Percentiles rank a stretch among this genome's conserved stretches.
These are phyloP conservation scores for Pogostemon cablin DNA, from an alignment of 257 asterid species.

Conservation along the genomic window DNA sequence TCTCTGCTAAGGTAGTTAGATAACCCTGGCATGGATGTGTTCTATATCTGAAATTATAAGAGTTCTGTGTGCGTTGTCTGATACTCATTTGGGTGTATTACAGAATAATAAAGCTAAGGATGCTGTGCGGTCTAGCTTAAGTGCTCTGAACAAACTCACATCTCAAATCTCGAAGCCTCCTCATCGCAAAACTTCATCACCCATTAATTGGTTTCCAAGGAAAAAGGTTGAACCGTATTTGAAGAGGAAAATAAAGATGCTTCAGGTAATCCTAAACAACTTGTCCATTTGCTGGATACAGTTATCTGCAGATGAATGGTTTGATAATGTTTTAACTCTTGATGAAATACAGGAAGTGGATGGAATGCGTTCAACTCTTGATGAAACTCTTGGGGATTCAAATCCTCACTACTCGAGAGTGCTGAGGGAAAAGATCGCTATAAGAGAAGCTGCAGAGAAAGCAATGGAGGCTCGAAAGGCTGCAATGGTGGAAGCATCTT, in stretches of 20 bases:
- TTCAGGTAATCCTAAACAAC: slow-evolving; percentile 58
- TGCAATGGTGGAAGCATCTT: slow-evolving; percentile 95
- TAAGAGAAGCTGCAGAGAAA: slow-evolving; percentile 86
- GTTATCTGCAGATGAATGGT: background rate
- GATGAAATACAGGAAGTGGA: slow-evolving; percentile 63
- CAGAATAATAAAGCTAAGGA: slow-evolving; percentile 69
- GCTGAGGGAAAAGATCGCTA: slow-evolving; percentile 86
- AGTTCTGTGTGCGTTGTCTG: background rate
- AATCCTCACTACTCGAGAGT: slow-evolving; percentile 89
- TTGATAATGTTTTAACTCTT: slow-evolving; percentile 11
- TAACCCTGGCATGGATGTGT: background rate
- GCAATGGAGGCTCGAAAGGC: slow-evolving; percentile 86
- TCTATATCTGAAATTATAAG: background rate
- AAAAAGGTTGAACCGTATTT: slow-evolving; percentile 87
- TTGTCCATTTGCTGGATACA: slow-evolving; percentile 11
- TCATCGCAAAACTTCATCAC: slow-evolving; percentile 76
- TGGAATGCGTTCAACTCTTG: slow-evolving; percentile 92
- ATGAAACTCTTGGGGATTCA: slow-evolving; percentile 89
- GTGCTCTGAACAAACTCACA: slow-evolving; percentile 64
- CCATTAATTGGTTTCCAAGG: slow-evolving; percentile 93
- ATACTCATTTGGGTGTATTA: background rate
- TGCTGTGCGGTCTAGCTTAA: slow-evolving; percentile 54
- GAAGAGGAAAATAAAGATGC: slow-evolving; percentile 85
- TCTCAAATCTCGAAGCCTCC: slow-evolving; percentile 91
- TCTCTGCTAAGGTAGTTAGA: background rate